Base-by-base conservation (phyloP, 768 basidiomycete species). In the Mycena capillaripes region DNA sequence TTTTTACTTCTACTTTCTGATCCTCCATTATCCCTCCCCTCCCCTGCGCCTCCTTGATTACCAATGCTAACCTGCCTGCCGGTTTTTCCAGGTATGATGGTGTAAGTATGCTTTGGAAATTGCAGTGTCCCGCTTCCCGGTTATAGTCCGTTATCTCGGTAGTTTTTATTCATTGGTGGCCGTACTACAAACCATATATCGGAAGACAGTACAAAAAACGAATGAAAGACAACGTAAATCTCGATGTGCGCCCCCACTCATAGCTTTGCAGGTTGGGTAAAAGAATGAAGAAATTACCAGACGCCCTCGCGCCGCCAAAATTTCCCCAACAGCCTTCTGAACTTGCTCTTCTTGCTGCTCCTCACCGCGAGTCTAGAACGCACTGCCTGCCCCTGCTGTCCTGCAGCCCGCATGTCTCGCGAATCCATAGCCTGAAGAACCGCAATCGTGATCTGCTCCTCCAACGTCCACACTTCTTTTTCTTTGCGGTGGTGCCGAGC, bases 381-480 rank as follows among this genome's bases (percentile, higher is more conserved):
- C 21, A 27, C 38, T 36, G 38, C 2, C 61, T 29, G n/a, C 29
- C 44, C 25, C 38, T 17, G 29, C 60, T 58, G 44, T 25, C 32
- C 71, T 4, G 44, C 50, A 23, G 29, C 23, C 60, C 23, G 42
- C 66, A 60, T 64, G 44, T 79, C 79, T 32, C 77, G 77, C 23
- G 56, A 63, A 59, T 81, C 80, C 80, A 81, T 80, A 19, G 81
- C 80, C 66, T 78, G 75, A 46, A 82, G 67, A 42, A 82, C 68
- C 29, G 79, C 75, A 32, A 80, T 69, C 40, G 80, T 79, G 55
- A 82, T 78, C 57, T 76, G 73, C 63, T 81, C 81, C 63, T 71
- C 74, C 52, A 75, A n/a, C 2, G 70, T 55, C 74, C 74, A 75
- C 61, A 30, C 21, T 32, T n/a, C n/a, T n/a, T n/a, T n/a, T n/a